Percentiles rank a stretch among this genome's conserved stretches.
These are phyloP conservation scores for Claviceps sp. DNA, from an alignment of 2,329 filamentous ascomycete species.

Conservation along the genomic window DNA sequence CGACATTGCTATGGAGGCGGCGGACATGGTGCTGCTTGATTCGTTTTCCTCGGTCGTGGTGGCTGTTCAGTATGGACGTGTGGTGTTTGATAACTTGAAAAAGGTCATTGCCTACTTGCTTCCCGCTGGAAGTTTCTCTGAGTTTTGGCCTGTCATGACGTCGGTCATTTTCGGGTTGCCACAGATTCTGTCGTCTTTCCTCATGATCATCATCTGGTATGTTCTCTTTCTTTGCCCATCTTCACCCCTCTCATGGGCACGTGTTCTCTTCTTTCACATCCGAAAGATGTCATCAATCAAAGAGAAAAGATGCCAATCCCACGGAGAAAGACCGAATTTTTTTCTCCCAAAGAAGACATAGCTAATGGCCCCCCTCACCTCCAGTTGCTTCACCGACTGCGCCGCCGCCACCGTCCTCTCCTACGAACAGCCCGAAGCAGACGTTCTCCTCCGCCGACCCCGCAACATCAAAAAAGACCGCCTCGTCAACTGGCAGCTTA, in stretches of 20 bases:
- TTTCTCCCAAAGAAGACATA: background rate
- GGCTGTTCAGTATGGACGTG: slow-evolving; percentile 57
- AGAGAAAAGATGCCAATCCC: too few species aligned
- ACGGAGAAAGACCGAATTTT: background rate
- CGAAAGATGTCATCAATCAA: too few species aligned
- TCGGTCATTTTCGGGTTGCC: slow-evolving; percentile 61
- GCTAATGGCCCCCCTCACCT: background rate
- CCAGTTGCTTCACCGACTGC: slow-evolving; percentile 62
- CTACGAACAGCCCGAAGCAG: slow-evolving; percentile 64
- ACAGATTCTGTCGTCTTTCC: slow-evolving; percentile 58
- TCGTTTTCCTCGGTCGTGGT: slow-evolving; percentile 60
- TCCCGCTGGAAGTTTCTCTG: slow-evolving; percentile 59
- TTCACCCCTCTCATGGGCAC: background rate
- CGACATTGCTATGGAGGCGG: slow-evolving; percentile 70
- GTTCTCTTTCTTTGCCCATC: slow-evolving; percentile 1
- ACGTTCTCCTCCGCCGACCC: slow-evolving; percentile 56
- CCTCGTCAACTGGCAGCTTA: slow-evolving; percentile 59
- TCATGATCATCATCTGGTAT: slow-evolving; percentile 56
- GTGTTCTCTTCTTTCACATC: too few species aligned
- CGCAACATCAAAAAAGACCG: slow-evolving; percentile 56
- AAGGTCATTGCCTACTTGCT: slow-evolving; percentile 60
- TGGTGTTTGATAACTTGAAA: slow-evolving; percentile 70
- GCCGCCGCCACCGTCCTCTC: slow-evolving; percentile 59
- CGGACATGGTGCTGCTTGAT: slow-evolving; percentile 70
- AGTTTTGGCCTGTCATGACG: slow-evolving; percentile 65